These are phyloP conservation scores for Digitaria exilis DNA, from an alignment of 202 grass and related monocot species.

Conservation along the genomic window DNA sequence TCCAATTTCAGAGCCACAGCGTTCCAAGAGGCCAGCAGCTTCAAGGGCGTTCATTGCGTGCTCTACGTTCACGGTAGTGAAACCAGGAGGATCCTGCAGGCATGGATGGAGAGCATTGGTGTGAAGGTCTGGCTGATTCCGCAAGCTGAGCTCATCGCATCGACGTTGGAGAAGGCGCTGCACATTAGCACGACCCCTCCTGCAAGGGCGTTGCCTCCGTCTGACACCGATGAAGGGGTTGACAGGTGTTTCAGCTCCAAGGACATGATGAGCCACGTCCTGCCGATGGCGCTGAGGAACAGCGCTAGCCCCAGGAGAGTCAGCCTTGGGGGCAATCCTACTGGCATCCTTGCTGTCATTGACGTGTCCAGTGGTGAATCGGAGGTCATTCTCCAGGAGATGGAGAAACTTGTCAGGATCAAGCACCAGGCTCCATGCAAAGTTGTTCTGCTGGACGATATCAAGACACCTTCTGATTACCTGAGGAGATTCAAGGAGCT, in stretches of 20 bases:
- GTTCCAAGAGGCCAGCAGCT: conserved; percentile 46
- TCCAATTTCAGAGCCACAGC: not conserved
- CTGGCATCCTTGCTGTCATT: conserved; percentile 47
- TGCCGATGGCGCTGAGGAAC: conserved; percentile 27
- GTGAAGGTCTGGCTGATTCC: conserved; percentile 60
- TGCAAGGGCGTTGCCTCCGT: conserved; percentile 19
- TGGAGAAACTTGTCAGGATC: conserved; percentile 7
- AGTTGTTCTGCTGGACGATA: conserved; percentile 54
- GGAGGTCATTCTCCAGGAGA: conserved; percentile 22
- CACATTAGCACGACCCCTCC: not conserved
- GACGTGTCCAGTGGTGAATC: conserved; percentile 45
- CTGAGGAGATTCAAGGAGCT: conserved; percentile 37
- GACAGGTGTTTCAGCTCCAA: conserved; percentile 46
- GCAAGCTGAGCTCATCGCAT: conserved; percentile 36
- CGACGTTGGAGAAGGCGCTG: conserved; percentile 38
- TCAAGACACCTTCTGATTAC: conserved; percentile 41
- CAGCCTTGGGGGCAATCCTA: conserved; percentile 11
- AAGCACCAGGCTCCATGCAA: conserved; percentile 49
- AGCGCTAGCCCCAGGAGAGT: not conserved
- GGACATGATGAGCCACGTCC: conserved; percentile 38
- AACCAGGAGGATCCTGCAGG: conserved; percentile 61
- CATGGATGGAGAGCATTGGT: conserved; percentile 73
- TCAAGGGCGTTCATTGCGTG: conserved; percentile 59
- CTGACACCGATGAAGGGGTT: not conserved
- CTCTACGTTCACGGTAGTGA: conserved; percentile 62